These are phyloP conservation scores for Silybum marianum DNA, from an alignment of 129 eudicot species.

Conservation along the genomic window DNA sequence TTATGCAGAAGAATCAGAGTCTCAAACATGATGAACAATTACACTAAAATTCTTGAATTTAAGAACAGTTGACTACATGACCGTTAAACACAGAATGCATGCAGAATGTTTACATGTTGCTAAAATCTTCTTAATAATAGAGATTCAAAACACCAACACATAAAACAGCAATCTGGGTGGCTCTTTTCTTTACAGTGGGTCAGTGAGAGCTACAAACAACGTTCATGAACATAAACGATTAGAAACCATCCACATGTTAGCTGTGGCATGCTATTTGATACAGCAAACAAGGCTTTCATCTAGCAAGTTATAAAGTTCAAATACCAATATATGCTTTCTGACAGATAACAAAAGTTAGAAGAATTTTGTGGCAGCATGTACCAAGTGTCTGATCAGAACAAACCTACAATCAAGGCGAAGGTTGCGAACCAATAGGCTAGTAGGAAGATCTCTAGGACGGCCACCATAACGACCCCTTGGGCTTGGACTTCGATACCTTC, in stretches of 20 bases:
- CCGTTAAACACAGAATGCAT: neutral
- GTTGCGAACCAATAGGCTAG: conserved; percentile 74
- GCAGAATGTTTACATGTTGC: neutral
- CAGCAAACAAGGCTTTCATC: neutral
- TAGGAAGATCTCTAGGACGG: conserved; percentile 55
- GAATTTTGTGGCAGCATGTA: neutral
- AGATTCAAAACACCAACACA: neutral
- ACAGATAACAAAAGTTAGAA: too few relatives aligned
- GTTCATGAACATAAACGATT: neutral
- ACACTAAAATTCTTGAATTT: neutral
- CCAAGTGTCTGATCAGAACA: conserved; percentile 4
- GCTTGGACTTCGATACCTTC: conserved; percentile 64
- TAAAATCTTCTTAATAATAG: neutral
- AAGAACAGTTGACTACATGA: neutral
- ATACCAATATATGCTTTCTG: neutral
- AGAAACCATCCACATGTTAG: neutral
- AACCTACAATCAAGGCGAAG: conserved; percentile 76
- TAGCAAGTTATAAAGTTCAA: neutral
- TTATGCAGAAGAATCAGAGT: neutral
- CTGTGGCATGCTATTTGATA: conserved; percentile 9
- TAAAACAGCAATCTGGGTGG: neutral
- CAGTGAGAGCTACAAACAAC: too few relatives aligned
- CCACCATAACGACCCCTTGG: conserved; percentile 57
- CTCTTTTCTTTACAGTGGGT: too few relatives aligned
- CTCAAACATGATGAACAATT: neutral